phyloP scores from a whole-genome alignment of 176 grass and related monocot species.

The Chrysopogon serrulatus region DNA sequence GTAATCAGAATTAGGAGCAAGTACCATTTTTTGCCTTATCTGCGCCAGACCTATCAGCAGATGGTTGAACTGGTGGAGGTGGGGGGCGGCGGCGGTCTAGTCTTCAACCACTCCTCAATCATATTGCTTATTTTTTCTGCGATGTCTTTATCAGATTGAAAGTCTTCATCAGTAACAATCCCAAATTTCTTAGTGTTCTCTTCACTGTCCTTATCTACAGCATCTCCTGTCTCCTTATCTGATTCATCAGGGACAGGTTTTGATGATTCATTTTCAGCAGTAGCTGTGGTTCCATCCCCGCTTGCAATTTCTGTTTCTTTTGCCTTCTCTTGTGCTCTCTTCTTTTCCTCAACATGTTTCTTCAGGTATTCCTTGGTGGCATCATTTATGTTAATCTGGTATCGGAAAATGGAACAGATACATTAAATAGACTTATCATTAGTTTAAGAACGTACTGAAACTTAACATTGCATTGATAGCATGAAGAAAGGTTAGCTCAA shows the following conservation, averaged over 20 bases:
- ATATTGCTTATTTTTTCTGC: constrained; percentile 64
- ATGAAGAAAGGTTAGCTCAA: constrained; percentile 10
- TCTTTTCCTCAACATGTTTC: constrained; percentile 88
- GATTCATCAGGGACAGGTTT: constrained; percentile 48
- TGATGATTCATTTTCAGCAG: constrained; percentile 47
- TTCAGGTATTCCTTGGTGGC: constrained; percentile 90
- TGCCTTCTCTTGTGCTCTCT: constrained; percentile 61
- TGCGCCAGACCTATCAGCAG: constrained; percentile 43
- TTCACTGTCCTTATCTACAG: constrained; percentile 53
- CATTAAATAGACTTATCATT: constrained; percentile 1
- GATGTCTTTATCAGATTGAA: constrained; percentile 57
- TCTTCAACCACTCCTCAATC: constrained; percentile 93
- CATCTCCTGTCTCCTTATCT: constrained; percentile 44
- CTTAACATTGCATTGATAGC: constrained; percentile 19
- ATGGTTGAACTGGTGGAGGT: constrained; percentile 47
- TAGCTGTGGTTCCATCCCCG: constrained; percentile 27
- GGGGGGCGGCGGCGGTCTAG: constrained; percentile 70
- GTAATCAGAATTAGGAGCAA: not conserved
- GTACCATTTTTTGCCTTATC: constrained; percentile 65
- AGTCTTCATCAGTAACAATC: constrained; percentile 81
- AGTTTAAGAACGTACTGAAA: not conserved
- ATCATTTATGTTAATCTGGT: constrained; percentile 90
- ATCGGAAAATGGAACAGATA: not conserved
- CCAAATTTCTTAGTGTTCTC: constrained; percentile 66
- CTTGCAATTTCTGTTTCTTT: constrained; percentile 53